Percentiles rank a stretch among this genome's conserved stretches.
Conservation (phyloP, 805 yeast genomes). For the Candida khao-thaluensis region DNA sequence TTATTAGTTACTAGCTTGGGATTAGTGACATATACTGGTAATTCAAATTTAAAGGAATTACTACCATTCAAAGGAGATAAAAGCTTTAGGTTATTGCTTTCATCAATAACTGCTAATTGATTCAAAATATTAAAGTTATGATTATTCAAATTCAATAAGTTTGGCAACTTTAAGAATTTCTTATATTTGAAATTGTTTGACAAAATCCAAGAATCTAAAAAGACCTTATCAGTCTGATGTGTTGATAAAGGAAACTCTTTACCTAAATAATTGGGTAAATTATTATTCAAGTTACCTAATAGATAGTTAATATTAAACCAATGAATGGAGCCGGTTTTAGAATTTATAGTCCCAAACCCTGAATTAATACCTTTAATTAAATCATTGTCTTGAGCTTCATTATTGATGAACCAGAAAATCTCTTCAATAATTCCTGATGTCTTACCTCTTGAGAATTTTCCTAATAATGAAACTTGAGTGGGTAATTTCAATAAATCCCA, state of each 20-base stretch:
- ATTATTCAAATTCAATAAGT: constrained; percentile 21
- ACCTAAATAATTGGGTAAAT: constrained; percentile 28
- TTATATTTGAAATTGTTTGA: constrained; percentile 23
- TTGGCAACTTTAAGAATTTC: constrained; percentile 23
- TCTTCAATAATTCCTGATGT: constrained; percentile 54
- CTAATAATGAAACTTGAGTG: constrained; percentile 50
- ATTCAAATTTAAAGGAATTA: constrained; percentile 37
- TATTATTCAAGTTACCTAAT: constrained; percentile 30
- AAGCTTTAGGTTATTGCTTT: constrained; percentile 28
- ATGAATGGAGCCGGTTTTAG: constrained; percentile 58
- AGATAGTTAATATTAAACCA: constrained; percentile 52
- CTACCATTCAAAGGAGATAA: constrained; percentile 39
- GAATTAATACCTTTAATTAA: constrained; percentile 28
- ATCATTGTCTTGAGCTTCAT: constrained; percentile 24
- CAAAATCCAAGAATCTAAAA: constrained; percentile 47
- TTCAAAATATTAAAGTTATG: constrained; percentile 13
- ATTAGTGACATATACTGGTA: constrained; percentile 28
- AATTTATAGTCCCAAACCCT: constrained; percentile 53
- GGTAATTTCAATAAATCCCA: constrained; percentile 63
- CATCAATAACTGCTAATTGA: constrained; percentile 37
- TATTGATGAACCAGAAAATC: constrained; percentile 52
- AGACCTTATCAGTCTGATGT: constrained; percentile 15
- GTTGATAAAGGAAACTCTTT: constrained; percentile 13
- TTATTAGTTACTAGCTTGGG: constrained; percentile 15
- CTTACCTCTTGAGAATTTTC: constrained; percentile 61